These are phyloP conservation scores for Hanseniaspora occidentalis DNA, from an alignment of 805 yeast genomes.

Conservation along the genomic window DNA sequence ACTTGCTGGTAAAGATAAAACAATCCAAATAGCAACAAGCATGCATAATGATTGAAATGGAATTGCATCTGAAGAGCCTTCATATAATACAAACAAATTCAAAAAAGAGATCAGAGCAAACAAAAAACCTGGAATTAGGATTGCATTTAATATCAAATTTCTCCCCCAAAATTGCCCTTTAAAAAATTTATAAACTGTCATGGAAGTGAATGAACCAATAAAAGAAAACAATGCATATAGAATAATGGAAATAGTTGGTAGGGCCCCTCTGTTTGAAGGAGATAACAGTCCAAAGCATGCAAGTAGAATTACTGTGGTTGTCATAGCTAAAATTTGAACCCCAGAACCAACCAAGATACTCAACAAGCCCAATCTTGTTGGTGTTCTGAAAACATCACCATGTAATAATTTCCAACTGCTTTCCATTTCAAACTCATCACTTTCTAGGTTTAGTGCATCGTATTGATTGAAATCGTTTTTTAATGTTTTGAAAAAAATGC, in stretches of 20 bases:
- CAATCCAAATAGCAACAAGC: constrained; percentile 72
- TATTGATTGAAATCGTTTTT: constrained; percentile 78
- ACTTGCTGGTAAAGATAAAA: constrained; percentile 75
- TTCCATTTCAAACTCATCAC: constrained; percentile 66
- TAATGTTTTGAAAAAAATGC: constrained; percentile 66
- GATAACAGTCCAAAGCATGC: constrained; percentile 84
- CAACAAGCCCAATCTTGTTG: constrained; percentile 52
- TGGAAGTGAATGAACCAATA: constrained; percentile 79
- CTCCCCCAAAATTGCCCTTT: constrained; percentile 87
- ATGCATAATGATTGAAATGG: constrained; percentile 85
- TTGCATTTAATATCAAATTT: constrained; percentile 73
- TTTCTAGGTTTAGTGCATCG: constrained; percentile 63
- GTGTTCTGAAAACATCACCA: constrained; percentile 90
- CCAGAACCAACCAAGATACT: constrained; percentile 86
- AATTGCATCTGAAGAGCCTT: constrained; percentile 83
- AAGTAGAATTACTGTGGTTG: constrained; percentile 56
- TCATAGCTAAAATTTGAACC: constrained; percentile 68
- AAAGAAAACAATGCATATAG: constrained; percentile 71
- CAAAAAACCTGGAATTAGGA: constrained; percentile 70
- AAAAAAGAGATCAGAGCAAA: constrained; percentile 52
- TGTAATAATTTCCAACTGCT: constrained; percentile 95
- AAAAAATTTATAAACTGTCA: constrained; percentile 74
- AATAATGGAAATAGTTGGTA: constrained; percentile 80
- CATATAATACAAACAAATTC: constrained; percentile 72
- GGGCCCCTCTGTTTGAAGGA: constrained; percentile 89